Base-by-base conservation (phyloP, 768 basidiomycete species). In the Suillus hirtellus region DNA sequence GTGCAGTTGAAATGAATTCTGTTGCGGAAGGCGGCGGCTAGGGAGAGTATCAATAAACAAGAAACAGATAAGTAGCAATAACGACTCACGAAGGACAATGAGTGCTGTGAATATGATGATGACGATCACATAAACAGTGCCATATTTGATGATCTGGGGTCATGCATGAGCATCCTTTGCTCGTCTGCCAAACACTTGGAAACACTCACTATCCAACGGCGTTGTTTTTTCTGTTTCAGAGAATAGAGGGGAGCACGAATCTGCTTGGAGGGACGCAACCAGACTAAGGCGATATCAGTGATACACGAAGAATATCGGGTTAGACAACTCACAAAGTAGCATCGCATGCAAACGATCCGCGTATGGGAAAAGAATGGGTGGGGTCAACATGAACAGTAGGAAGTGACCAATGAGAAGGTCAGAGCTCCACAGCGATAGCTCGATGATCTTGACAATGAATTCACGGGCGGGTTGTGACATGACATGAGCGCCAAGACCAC, bases 391-490 rank as follows among this genome's bases (percentile, higher is more conserved):
- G 82, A 98, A 93, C 65, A 98, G 80, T 50, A 99, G 81, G 72
- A 98, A 73, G 73, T 95, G 93, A 7, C 90, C 92, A 11, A 93
- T 81, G 60, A 98, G 81, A 68, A 99, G 89, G 78, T 99, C 97
- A 21, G 93, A 95, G 68, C 93, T 92, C 92, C 96, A 99, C 24
- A 99, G 75, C 50, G 93, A 93, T 75, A 99, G 81, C 78, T 99
- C 97, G 69, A 99, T 93, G 65, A 95, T 92, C 84, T 99, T 99
- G 80, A 99, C 96, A 66, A 98, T 79, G 70, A 94, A 98, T 81
- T 99, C 97, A 73, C 97, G 90, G 35, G 92, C 94, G 59, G 96
- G 96, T 74, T 99, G 97, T n/a, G 94, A 95, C 87, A 96, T 92
- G 49, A 90, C 95, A 73, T 94, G 89, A 5, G 86, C 71, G 49